Evolutionary conservation across 371 early-diverging fungal genomes (phyloP), one percentile per base, ranked within the genome.

Genomic region (Mucor circinelloides): DNA sequence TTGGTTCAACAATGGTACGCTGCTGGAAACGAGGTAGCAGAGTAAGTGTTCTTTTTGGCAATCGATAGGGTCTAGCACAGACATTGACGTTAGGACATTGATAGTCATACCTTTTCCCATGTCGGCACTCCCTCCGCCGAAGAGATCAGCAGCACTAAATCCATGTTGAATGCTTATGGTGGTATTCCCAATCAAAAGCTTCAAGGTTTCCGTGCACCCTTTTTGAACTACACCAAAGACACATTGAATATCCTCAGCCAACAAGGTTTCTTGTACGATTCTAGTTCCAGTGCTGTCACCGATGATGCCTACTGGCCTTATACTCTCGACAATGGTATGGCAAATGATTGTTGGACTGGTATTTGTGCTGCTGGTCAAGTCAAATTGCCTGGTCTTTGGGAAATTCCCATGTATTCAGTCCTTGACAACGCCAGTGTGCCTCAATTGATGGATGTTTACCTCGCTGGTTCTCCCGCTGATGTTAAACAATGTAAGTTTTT

Each of bases 1-100:
- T 68, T 89, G 17, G 84, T 89, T 34, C 86, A 89, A 38, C 83
- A 89, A 60, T 90, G 89, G 89, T 90, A 90, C 62, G 86, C 89
- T 27, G 76, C 81, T 15, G 91, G 91, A 23, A 82, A 91, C 70
- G 92, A 92, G 70, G 78, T 90, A n/a, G 83, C 83, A 63, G 83
- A 82, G 83, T 82, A 80, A 76, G 57, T 27, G 36, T 36, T 23
- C 7, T 5, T 5, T n/a, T 23, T 48, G n/a, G 55, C n/a, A 44
- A 44, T 50, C 4, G 0, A 9, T 19, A 48, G 6, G 7, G 4
- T 48, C 21, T 6, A 4, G n/a, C 19, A 19, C 12, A 23, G 17
- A 23, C n/a, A 48, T 25, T 50, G 50, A 50, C 50, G 10, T 50
- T 50, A 23, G 21, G 2, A 13, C n/a, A 13, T 57, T 5, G 13